These are phyloP conservation scores for Cladophialophora exuberans DNA, from an alignment of 2,329 filamentous ascomycete species.

Conservation along the genomic window DNA sequence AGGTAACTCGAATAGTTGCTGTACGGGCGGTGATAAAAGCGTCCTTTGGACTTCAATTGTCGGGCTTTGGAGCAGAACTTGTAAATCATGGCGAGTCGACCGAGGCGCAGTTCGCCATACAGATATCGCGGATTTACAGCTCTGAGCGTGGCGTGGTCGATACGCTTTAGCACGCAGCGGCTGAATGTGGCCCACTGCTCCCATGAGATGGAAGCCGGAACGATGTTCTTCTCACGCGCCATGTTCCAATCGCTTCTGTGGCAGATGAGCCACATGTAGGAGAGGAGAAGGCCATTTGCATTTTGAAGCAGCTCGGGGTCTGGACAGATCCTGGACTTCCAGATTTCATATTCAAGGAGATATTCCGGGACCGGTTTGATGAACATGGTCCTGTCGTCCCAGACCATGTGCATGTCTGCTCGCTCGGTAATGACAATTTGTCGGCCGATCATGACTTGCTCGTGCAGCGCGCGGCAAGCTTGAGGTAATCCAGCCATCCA, in stretches of 20 bases:
- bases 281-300: slow-evolving; percentile 41
- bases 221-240: slow-evolving; percentile 37
- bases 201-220: slow-evolving; percentile 32
- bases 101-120: slow-evolving; percentile 51
- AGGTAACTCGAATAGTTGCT: slow-evolving; percentile 30
- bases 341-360: slow-evolving; percentile 29
- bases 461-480: slow-evolving; percentile 35
- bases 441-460: slow-evolving; percentile 31
- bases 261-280: slow-evolving; percentile 47
- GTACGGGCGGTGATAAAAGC: not conserved
- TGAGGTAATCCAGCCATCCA: slow-evolving; percentile 35
- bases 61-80: not conserved
- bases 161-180: not conserved
- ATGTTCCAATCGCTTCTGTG: slow-evolving; percentile 45
- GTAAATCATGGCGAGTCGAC: slow-evolving; percentile 45
- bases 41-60: not conserved
- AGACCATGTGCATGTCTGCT: slow-evolving; percentile 36
- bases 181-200: not conserved
- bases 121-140: slow-evolving; percentile 38
- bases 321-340: not conserved
- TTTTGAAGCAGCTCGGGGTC: not conserved
- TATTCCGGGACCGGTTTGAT: slow-evolving; percentile 38
- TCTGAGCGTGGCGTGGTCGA: not conserved
- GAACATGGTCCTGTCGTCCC: slow-evolving; percentile 30
- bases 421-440: slow-evolving; percentile 35